Evolutionary conservation across 768 basidiomycete genomes (phyloP), one percentile per base, ranked within the genome.

Genomic region (Hypholoma fasciculare): DNA sequence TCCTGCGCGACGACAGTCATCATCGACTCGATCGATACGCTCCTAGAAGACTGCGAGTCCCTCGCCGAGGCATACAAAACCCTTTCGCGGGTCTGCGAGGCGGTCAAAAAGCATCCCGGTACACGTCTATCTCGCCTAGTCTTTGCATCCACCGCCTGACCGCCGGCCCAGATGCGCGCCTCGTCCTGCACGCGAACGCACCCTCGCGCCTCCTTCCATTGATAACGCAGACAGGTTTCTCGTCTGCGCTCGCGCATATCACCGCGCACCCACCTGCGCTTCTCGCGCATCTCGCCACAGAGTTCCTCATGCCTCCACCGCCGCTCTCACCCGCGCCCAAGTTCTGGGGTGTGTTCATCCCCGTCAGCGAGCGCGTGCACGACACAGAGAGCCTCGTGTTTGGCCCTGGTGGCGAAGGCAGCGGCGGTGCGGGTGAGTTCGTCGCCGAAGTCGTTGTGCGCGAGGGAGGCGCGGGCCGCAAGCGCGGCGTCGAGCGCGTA

Each of bases 301-400:
- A 85, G 7, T 94, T 92, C 68, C 78, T 92, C 47, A 82, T 85
- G 1, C 82, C 81, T 0, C 92, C 93, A 0, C 89, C 90, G 1
- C 84, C 89, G 7, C 72, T 77, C 40, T 82, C 84, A 8, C 64
- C 82, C 0, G 74, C 78, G n/a, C 75, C 81, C 37, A 91, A 91
- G 65, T 96, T 95, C 73, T 95, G 90, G 91, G 76, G 77, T 38
- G 78, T 93, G 11, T 91, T 96, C 65, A 70, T 85, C 7, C 88
- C 90, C 0, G 69, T 91, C 57, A 83, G 86, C 54, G 86, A 84
- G 68, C 81, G 88, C 23, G 69, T 63, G 3, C 71, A 80, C 56
- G 86, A 94, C 62, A 78, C 80, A 42, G 83, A 88, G 62, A 71
- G 72, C 54, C 74, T 92, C 37, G 77, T 89, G 16, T 87, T 83